Base-by-base conservation (phyloP, 2,329 filamentous ascomycete genomes). In the Colletotrichum australisinense region DNA sequence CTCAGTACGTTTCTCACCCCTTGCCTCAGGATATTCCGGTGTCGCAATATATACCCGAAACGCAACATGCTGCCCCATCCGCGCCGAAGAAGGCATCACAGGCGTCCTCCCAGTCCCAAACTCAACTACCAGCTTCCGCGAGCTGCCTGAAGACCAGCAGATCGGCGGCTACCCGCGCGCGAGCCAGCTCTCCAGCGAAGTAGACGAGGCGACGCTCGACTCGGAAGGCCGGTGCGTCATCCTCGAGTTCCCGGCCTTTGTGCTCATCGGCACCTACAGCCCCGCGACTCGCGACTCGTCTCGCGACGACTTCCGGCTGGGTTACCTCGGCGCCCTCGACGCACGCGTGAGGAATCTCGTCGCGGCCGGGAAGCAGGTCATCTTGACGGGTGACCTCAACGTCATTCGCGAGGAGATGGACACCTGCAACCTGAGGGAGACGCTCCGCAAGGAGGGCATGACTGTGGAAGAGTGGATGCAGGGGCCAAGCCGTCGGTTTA, bases 31-130 rank as follows among this genome's bases (percentile, higher is more conserved):
- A 28, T 99, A 98, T 81, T 97, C 96, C 30, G 97, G 97, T 2
- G 96, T 99, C 2, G 97, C 93, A 4, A 95, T 99, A 46, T 99
- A 98, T 83, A 98, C 95, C 1, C 91, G 95, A n/a, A 97, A 94
- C 80, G 89, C 93, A 4, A 92, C 90, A 46, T 98, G 97, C 81
- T 90, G 92, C 4, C 97, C 97, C 0, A 94, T 98, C 30, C 91
- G 93, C 73, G 96, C 95, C 4, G 97, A 99, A 83, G 96, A 98
- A 85, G 97, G 97, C n/a, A 88, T 99, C 67, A 93, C 95, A 0
- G 97, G 97, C 19, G 86, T 94, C 5, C 88, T 98, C 16, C 92
- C 89, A 57, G 90, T 93, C 6, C 94, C 95, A 0, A 93, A 91
- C 77, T 93, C 93, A 0, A 87, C 90, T 1, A 91, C 86, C 3